Evolutionary conservation across 2,329 filamentous ascomycete genomes (phyloP), one percentile per base, ranked within the genome.

Genomic region (Pseudogymnoascus sp.): DNA sequence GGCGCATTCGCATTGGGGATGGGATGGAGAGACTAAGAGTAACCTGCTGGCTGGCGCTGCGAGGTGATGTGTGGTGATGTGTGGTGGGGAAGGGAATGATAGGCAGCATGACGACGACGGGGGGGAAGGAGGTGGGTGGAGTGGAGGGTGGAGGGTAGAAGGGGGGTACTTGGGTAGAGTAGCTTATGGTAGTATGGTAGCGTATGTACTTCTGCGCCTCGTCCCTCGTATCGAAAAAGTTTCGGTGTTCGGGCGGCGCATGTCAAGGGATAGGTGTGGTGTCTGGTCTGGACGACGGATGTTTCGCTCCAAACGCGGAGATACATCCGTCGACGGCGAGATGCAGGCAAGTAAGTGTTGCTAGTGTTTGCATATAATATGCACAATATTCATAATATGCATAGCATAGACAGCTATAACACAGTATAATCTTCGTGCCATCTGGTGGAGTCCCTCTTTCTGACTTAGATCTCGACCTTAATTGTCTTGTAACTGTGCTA

Each of bases 41-140:
- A 50, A 50, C 44, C 23, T 50, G 44, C 23, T 16, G 16, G 38
- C 12, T 38, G n/a, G 38, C 7, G 16, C 38, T 16, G 16, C 16
- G 38, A 42, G 38, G 38, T 18, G 38, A 44, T 23, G 42, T 25
- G 23, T 8, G 14, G 44, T 28, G 23, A 16, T 38, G 40, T 23
- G 11, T 12, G 18, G 18, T 21, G 18, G 31, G 31, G 10, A 50
- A 16, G 44, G 44, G 14, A 12, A 53, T 53, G 44, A 53, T 53
- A 53, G 44, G 44, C 44, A 50, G 44, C 44, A 53, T 53, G 44
- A 53, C 44, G 44, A 53, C 44, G 44, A 28, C 44, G 44, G 44
- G 23, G 40, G 14, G 11, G 21, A 21, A 21, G 21, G 21, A 21
- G 21, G 21, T 21, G 21, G 21, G 21, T 21, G 21, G 21, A 21